These are phyloP conservation scores for Globisporangium emineosum DNA, from an alignment of 352 stramenopile genomes.

Conservation along the genomic window DNA sequence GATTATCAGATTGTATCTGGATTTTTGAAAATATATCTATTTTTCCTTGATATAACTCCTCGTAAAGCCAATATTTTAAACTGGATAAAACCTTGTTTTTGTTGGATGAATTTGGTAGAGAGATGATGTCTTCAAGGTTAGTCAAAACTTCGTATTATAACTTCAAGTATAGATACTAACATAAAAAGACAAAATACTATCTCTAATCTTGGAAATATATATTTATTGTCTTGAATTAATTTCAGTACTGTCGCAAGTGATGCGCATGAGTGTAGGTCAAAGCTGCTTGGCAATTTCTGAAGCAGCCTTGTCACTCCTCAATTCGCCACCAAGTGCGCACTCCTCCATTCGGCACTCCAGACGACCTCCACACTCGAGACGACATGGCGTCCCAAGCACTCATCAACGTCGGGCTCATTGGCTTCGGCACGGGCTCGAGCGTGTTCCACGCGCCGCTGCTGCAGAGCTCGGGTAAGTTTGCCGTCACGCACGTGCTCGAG, in stretches of 20 bases:
- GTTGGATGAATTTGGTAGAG: not conserved
- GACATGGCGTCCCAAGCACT: constrained; percentile 9
- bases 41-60: too few species aligned
- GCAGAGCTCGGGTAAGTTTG: constrained; percentile 51
- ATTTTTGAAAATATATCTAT: too few species aligned
- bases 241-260: not conserved
- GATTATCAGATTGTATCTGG: too few species aligned
- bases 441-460: constrained; percentile 76
- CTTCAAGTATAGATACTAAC: not conserved
- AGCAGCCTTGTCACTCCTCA: constrained; percentile 8
- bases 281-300: not conserved
- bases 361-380: not conserved
- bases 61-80: too few species aligned
- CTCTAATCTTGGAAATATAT: not conserved
- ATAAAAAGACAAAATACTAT: not conserved
- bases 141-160: not conserved
- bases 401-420: constrained; percentile 63
- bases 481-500: constrained; percentile 77
- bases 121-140: not conserved
- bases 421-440: constrained; percentile 67
- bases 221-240: not conserved
- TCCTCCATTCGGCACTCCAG: not conserved
- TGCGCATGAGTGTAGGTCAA: constrained; percentile 3
- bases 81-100: too few species aligned
- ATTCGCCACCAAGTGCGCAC: constrained; percentile 1